Conservation (phyloP, 73 alveolate species). For the Blepharisma stoltei region DNA sequence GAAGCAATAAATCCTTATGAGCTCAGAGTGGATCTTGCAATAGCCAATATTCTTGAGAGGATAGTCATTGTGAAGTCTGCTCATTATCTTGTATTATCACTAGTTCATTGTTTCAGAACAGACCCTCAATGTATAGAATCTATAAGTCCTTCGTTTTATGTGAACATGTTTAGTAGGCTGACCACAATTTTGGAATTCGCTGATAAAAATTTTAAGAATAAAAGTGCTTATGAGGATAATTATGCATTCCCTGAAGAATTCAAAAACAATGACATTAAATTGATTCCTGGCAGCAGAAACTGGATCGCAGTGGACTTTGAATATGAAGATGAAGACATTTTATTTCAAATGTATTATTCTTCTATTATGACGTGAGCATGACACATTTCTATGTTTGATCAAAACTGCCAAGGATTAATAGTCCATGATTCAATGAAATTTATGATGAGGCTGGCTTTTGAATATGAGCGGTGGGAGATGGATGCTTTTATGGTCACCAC, state of each 20-base stretch:
- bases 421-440: background rate
- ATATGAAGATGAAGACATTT: background rate
- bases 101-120: background rate
- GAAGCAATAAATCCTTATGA: background rate
- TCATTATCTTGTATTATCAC: background rate
- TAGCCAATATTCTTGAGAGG: background rate
- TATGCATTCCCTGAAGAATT: conserved; percentile 12
- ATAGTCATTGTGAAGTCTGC: background rate
- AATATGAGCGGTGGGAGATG: background rate
- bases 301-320: conserved; percentile 16
- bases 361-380: background rate
- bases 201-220: background rate
- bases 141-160: background rate
- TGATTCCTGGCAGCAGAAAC: conserved; percentile 8
- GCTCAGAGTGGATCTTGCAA: background rate
- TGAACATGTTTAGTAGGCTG: background rate
- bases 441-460: background rate
- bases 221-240: background rate
- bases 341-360: background rate
- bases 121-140: background rate
- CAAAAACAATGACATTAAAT: background rate
- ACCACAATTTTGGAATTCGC: background rate
- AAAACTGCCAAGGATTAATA: background rate
- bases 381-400: background rate
- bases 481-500: conserved; percentile 4